These are phyloP conservation scores for Talaromyces ruber DNA, from an alignment of 495 filamentous ascomycete genomes.

Conservation along the genomic window DNA sequence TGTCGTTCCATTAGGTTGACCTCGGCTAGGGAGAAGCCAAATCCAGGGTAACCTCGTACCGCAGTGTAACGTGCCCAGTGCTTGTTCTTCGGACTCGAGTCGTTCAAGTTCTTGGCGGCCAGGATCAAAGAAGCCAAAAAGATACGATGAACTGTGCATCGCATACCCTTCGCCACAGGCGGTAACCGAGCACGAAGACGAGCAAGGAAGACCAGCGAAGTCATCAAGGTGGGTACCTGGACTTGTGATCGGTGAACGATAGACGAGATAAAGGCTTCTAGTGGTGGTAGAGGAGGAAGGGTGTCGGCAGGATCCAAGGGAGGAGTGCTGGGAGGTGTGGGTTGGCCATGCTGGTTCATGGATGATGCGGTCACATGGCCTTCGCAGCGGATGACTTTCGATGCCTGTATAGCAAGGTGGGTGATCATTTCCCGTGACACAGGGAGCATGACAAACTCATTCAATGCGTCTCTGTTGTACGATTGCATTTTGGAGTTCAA, in stretches of 20 bases:
- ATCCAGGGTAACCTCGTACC: slow-evolving; percentile 66
- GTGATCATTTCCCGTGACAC: slow-evolving; percentile 79
- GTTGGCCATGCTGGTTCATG: slow-evolving; percentile 49
- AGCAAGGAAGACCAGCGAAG: slow-evolving; percentile 83
- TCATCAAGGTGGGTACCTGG: slow-evolving; percentile 95
- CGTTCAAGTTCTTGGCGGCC: slow-evolving; percentile 72
- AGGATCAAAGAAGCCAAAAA: slow-evolving; percentile 75
- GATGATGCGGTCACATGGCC: slow-evolving; percentile 32
- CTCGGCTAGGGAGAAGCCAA: slow-evolving; percentile 88
- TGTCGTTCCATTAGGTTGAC: slow-evolving; percentile 99
- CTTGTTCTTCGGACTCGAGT: slow-evolving; percentile 98
- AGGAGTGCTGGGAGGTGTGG: slow-evolving; percentile 59
- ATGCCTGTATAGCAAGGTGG: slow-evolving; percentile 75
- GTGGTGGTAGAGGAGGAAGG: slow-evolving; percentile 54
- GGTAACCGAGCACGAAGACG: slow-evolving; percentile 77
- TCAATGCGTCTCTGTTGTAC: slow-evolving; percentile 74
- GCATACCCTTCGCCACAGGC: slow-evolving; percentile 91
- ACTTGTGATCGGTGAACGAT: slow-evolving; percentile 90
- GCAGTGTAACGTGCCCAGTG: slow-evolving; percentile 92
- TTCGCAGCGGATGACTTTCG: slow-evolving; percentile 88
- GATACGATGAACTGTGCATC: slow-evolving; percentile 89
- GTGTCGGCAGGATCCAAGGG: slow-evolving; percentile 41
- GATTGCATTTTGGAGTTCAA: slow-evolving; percentile 22
- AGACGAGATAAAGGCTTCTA: slow-evolving; percentile 85
- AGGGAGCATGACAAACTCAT: slow-evolving; percentile 76